A percentile compares a stretch with the other conserved stretches of the same genome.
Evolutionary conservation across 2,329 filamentous ascomycete genomes (phyloP).

Genomic region (Phialophora verrucosa): DNA sequence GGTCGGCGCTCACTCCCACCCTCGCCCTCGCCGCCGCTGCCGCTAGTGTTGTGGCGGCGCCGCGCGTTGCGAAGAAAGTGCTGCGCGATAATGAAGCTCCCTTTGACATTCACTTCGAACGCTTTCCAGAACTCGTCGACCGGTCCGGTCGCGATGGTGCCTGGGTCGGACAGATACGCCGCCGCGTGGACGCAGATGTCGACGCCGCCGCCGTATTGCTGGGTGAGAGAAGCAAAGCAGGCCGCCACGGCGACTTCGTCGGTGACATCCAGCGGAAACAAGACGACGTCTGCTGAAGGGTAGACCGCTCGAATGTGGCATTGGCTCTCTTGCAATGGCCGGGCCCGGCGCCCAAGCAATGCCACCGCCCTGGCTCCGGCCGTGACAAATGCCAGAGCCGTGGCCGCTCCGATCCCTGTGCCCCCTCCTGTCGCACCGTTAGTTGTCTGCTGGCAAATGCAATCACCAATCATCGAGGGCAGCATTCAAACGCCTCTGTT

Average conservation of each 20-base stretch:
- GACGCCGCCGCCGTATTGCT: neutral
- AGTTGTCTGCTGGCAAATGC: too few species aligned
- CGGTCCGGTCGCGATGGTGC: neutral
- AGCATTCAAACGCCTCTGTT: too few species aligned
- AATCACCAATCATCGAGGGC: too few species aligned
- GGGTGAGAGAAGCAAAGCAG: neutral
- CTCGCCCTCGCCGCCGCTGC: too few species aligned
- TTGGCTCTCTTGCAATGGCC: constrained; percentile 7
- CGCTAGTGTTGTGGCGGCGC: neutral
- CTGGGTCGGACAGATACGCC: constrained; percentile 17
- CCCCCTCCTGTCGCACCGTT: constrained; percentile 33
- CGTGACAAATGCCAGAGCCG: constrained; percentile 42
- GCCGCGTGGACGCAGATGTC: constrained; percentile 19
- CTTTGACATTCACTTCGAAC: constrained; percentile 20
- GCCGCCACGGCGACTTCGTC: constrained; percentile 1
- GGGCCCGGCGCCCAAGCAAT: constrained; percentile 7
- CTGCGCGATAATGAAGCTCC: neutral
- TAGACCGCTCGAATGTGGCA: neutral
- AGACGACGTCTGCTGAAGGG: neutral
- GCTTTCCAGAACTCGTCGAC: constrained; percentile 11
- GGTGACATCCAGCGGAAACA: neutral
- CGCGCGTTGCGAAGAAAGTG: constrained; percentile 7
- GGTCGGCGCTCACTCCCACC: too few species aligned
- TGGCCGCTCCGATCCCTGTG: constrained; percentile 40
- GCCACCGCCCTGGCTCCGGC: constrained; percentile 45